phyloP scores from a whole-genome alignment of 208 protist genomes.

The Perkinsela sp. region DNA sequence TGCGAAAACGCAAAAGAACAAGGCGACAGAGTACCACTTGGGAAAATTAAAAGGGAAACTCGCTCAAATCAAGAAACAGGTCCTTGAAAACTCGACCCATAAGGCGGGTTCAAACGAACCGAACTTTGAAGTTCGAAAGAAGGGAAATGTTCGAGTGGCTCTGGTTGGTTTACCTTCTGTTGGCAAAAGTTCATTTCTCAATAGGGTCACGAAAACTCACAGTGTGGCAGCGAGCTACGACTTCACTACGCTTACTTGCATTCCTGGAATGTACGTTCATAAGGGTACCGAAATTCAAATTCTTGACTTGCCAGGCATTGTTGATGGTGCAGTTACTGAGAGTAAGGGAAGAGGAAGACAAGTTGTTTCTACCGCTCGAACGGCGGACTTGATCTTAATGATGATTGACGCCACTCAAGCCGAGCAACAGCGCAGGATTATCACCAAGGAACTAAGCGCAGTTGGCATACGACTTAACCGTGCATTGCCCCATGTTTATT shows the following conservation, averaged over 20 bases:
- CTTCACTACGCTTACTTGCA: constrained; percentile 96
- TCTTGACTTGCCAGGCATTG: constrained; percentile 94
- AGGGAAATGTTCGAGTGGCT: constrained; percentile 66
- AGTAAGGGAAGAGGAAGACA: constrained; percentile 83
- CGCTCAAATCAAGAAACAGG: constrained; percentile 69
- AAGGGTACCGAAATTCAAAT: constrained; percentile 88
- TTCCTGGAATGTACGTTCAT: constrained; percentile 83
- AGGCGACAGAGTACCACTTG: constrained; percentile 87
- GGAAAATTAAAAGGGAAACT: constrained; percentile 82
- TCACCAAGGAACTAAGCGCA: constrained; percentile 71
- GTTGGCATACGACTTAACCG: constrained; percentile 85
- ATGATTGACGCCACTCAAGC: constrained; percentile 82
- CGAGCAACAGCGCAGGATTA: constrained; percentile 56
- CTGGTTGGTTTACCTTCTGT: constrained; percentile 80
- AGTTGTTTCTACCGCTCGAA: constrained; percentile 84
- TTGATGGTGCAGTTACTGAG: constrained; percentile 76
- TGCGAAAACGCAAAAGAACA: constrained; percentile 88
- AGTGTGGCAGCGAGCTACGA: constrained; percentile 85
- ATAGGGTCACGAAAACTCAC: constrained; percentile 73
- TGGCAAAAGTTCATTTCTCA: constrained; percentile 90
- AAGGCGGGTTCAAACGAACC: constrained; percentile 27
- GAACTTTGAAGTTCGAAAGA: constrained; percentile 79
- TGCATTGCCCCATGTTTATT: constrained; percentile 66
- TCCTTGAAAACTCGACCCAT: constrained; percentile 23
- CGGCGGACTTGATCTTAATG: constrained; percentile 84